Conservation (phyloP, 2,329 filamentous ascomycete species). For the Coniochaeta prunicola region DNA sequence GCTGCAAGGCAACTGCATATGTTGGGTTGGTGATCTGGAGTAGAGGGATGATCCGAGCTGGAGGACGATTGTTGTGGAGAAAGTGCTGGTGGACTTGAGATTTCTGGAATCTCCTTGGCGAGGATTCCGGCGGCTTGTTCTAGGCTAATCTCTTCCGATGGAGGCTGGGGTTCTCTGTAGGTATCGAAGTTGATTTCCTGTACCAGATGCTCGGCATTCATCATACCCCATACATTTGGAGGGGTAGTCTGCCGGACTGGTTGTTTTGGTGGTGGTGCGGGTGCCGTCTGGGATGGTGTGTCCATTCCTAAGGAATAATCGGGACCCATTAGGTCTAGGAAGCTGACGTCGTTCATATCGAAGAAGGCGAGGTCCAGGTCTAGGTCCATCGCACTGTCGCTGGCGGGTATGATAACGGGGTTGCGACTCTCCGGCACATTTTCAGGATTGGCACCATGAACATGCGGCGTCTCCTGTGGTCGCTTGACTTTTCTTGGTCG, state of each 20-base stretch:
- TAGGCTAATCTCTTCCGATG: neutral
- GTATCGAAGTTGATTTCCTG: conserved; percentile 12
- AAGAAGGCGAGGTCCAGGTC: conserved; percentile 29
- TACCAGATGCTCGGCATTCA: conserved; percentile 2
- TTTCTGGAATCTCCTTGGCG: neutral
- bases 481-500: conserved; percentile 44
- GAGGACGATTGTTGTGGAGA: conserved; percentile 4
- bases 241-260: conserved; percentile 3
- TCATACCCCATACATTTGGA: conserved; percentile 9
- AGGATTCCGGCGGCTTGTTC: conserved; percentile 2
- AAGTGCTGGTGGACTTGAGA: neutral
- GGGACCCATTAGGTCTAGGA: conserved; percentile 28
- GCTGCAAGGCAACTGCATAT: conserved; percentile 40
- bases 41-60: conserved; percentile 4
- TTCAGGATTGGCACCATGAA: neutral
- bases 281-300: neutral
- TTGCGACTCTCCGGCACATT: neutral
- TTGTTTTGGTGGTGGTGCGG: conserved; percentile 5
- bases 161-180: neutral
- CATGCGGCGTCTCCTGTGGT: neutral
- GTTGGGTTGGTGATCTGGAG: neutral
- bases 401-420: conserved; percentile 8
- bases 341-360: conserved; percentile 21
- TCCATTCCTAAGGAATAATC: conserved; percentile 10
- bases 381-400: conserved; percentile 15